Conservation (phyloP, 2,329 filamentous ascomycete species). For the Stachybotrys echinatus region DNA sequence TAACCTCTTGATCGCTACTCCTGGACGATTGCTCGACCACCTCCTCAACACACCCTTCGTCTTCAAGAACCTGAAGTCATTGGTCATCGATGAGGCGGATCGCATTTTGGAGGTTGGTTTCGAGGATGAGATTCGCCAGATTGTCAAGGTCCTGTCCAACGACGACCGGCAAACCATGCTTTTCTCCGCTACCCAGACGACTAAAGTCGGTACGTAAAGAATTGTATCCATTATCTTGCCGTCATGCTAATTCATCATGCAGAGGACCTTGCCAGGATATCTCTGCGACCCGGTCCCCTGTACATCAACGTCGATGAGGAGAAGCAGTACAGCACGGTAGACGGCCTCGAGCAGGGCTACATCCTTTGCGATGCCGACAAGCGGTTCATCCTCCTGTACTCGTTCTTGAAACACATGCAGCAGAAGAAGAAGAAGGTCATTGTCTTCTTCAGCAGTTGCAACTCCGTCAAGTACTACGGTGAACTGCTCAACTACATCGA, state of each 20-base stretch:
- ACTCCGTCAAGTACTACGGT: slow-evolving; percentile 91
- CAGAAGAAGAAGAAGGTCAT: slow-evolving; percentile 96
- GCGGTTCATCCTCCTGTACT: slow-evolving; percentile 89
- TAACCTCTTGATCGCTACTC: slow-evolving; percentile 90
- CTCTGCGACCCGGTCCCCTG: slow-evolving; percentile 80
- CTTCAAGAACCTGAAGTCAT: slow-evolving; percentile 87
- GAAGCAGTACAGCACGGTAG: slow-evolving; percentile 86
- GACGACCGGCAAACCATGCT: slow-evolving; percentile 91
- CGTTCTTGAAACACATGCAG: slow-evolving; percentile 72
- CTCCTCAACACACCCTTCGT: slow-evolving; percentile 87
- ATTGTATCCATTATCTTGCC: neutral
- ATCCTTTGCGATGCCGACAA: slow-evolving; percentile 90
- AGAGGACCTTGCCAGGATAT: slow-evolving; percentile 92
- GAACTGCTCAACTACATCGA: slow-evolving; percentile 98
- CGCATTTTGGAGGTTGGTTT: slow-evolving; percentile 96
- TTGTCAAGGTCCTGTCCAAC: slow-evolving; percentile 87
- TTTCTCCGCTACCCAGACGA: slow-evolving; percentile 98
- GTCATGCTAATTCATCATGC: slow-evolving; percentile 2
- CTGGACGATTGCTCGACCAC: slow-evolving; percentile 88
- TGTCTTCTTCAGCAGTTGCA: slow-evolving; percentile 90
- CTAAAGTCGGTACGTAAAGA: slow-evolving; percentile 61
- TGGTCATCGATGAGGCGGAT: slow-evolving; percentile 96
- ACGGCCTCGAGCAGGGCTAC: slow-evolving; percentile 92
- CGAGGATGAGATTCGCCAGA: slow-evolving; percentile 96
- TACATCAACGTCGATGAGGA: slow-evolving; percentile 96